A percentile compares a stretch with the other conserved stretches of the same genome.
Conservation (phyloP, 1,284 basidiomycete species). For the Acaromyces ingoldii region DNA sequence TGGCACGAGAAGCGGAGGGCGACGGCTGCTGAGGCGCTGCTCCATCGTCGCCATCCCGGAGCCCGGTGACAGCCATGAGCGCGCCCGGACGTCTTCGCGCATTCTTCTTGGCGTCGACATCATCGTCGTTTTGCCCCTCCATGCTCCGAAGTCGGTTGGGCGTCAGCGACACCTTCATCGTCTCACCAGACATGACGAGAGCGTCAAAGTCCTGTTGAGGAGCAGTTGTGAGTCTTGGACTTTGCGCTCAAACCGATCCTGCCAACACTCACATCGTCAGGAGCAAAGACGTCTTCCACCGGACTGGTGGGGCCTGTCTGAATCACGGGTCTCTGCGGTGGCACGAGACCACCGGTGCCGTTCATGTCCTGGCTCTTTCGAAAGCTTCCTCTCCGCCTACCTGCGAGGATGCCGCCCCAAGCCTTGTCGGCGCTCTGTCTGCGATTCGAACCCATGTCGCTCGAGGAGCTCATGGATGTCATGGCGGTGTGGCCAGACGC, state of each 20-base stretch:
- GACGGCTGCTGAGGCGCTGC: no score
- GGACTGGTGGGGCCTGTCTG: not conserved
- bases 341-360: not conserved
- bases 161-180: conserved; percentile 74
- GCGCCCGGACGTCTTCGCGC: conserved; percentile 27
- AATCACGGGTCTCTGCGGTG: not conserved
- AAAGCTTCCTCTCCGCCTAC: conserved; percentile 34
- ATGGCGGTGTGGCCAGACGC: no score
- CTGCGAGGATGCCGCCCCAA: conserved; percentile 22
- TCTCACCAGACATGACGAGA: conserved; percentile 35
- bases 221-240: not conserved
- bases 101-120: conserved; percentile 9
- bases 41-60: not conserved
- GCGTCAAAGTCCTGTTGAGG: conserved; percentile 32
- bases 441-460: not conserved
- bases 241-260: no score
- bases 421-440: conserved; percentile 9
- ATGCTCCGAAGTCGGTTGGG: conserved; percentile 56
- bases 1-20: no score
- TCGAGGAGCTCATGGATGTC: no score
- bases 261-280: no score
- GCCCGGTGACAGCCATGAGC: not conserved
- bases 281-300: no score
- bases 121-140: conserved; percentile 29
- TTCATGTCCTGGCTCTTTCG: conserved; percentile 24